Evolutionary conservation across 2,329 filamentous ascomycete species (phyloP), one percentile per base, ranked within the genome.

Genomic region (Xylogone sp.): DNA sequence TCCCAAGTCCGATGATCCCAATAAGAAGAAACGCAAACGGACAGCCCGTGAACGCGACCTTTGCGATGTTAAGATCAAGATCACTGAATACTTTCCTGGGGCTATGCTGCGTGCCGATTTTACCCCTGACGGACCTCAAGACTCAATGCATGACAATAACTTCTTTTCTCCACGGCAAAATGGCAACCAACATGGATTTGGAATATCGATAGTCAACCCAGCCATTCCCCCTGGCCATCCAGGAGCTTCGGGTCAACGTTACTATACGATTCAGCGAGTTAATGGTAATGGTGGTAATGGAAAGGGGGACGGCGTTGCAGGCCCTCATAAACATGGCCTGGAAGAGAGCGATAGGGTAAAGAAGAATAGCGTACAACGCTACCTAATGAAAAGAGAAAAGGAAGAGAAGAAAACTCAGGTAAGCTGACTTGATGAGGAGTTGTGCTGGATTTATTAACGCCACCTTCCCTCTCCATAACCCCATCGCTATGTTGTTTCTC

Each of bases 51-150:
- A 88, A 67, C 77, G 86, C 12, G 86, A 91, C 69, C 75, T 91
- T n/a, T 93, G 88, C 66, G 87, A 92, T 67, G 88, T 92, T 57
- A 92, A 92, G 70, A 90, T 92, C 67, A 92, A 91, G 68, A 89
- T 92, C 53, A 90, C 87, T 2, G 88, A 92, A 68, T 89, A 88
- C 69, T 86, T 87, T 49, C 80, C 85, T 9, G 80, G 78, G 34
- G 71, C 65, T 48, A 65, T 66, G 65, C 55, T 65, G 42, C 62
- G 61, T 10, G 62, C 64, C 46, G 66, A 62, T 45, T 60, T 64
- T 43, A 58, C 60, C 19, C 58, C 64, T 16, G 67, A 68, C 44
- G 62, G 59, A 45, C 60, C 57, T 3, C 56, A 58, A 29, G 59
- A 64, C 53, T 51, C 57, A 27, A 47, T 42, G 21, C 60, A 59